Conservation (phyloP, 805 yeast genomes). For the Blastobotrys parvus region DNA sequence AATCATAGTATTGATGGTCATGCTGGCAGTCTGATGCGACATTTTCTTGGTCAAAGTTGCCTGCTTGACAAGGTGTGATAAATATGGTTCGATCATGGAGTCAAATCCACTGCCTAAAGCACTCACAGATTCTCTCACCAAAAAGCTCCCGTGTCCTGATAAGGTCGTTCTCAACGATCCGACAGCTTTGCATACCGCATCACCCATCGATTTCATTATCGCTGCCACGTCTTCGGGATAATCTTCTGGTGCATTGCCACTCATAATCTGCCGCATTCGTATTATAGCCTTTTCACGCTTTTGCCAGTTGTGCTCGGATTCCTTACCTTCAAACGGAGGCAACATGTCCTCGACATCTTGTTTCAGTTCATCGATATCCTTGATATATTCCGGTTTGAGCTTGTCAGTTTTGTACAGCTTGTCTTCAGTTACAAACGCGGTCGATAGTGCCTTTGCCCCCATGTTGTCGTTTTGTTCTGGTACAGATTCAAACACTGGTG, state of each 20-base stretch:
- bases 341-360: constrained; percentile 26
- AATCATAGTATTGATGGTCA: constrained; percentile 41
- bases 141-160: constrained; percentile 63
- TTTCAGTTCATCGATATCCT: constrained; percentile 24
- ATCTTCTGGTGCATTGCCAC: constrained; percentile 44
- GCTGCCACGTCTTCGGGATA: constrained; percentile 29
- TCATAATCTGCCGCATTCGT: constrained; percentile 47
- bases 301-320: constrained; percentile 85
- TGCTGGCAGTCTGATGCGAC: constrained; percentile 42
- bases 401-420: constrained; percentile 34
- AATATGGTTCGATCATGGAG: constrained; percentile 39
- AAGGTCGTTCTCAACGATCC: constrained; percentile 78
- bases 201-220: constrained; percentile 39
- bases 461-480: background rate
- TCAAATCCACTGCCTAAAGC: constrained; percentile 22
- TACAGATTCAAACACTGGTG: background rate
- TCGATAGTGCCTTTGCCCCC: background rate
- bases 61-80: constrained; percentile 42
- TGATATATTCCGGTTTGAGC: constrained; percentile 27
- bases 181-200: constrained; percentile 57
- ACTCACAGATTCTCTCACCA: constrained; percentile 52
- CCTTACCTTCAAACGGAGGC: constrained; percentile 53
- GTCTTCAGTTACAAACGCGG: constrained; percentile 16
- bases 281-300: constrained; percentile 55
- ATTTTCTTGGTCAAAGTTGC: constrained; percentile 57